Evolutionary conservation across 768 basidiomycete genomes (phyloP).

Genomic region (Daedaleopsis sinensis): DNA sequence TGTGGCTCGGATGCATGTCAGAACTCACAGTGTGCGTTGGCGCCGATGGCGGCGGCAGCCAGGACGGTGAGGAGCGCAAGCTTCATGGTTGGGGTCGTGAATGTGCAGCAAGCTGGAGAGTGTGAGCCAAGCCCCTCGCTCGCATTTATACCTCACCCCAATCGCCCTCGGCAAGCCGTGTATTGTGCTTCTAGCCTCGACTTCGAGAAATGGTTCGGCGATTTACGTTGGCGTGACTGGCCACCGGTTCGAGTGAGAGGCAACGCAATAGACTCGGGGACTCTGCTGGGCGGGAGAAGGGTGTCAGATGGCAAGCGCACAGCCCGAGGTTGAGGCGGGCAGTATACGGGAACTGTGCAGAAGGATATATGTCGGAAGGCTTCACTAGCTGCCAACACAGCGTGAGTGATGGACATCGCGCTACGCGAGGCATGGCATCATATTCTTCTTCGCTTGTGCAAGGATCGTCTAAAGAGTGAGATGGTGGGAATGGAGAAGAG

Average conservation of each 20-base stretch:
- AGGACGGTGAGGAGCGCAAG: constrained; percentile 34
- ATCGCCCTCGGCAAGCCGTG: neutral
- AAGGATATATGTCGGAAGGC: constrained; percentile 13
- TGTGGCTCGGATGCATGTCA: neutral
- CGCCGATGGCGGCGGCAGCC: constrained; percentile 37
- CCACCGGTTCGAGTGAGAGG: neutral
- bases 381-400: neutral
- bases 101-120: constrained; percentile 1
- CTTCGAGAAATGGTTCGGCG: constrained; percentile 7
- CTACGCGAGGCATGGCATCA: neutral
- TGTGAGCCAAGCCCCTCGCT: neutral
- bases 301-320: constrained; percentile 10
- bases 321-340: constrained; percentile 19
- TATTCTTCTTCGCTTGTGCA: neutral
- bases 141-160: constrained; percentile 7
- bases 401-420: neutral
- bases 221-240: constrained; percentile 14
- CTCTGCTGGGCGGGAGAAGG: neutral
- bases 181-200: constrained; percentile 7
- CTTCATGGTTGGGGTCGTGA: constrained; percentile 37
- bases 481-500: neutral
- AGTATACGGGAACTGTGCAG: constrained; percentile 3
- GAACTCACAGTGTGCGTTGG: constrained; percentile 43
- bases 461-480: neutral
- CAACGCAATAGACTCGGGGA: neutral